phyloP scores from a whole-genome alignment of 768 basidiomycete genomes.

The Sporobolomyces pararoseus region DNA sequence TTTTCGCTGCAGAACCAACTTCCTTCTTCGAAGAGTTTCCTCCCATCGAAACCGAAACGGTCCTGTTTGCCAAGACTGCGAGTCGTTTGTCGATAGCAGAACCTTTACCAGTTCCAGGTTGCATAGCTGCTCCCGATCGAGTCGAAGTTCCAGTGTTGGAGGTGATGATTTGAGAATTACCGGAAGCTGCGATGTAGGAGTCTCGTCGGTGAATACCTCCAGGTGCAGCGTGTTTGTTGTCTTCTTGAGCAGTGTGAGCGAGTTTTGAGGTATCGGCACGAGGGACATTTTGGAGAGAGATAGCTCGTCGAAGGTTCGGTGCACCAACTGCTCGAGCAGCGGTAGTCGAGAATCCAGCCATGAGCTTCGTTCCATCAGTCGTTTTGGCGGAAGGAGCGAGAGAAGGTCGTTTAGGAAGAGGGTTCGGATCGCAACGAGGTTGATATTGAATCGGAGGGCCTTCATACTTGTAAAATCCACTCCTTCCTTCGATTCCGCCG shows the following conservation, averaged over 20 bases:
- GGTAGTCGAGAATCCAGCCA: constrained; percentile 19
- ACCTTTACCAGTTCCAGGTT: constrained; percentile 25
- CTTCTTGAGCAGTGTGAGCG: background rate
- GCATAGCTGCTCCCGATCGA: constrained; percentile 27
- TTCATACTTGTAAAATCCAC: constrained; percentile 42
- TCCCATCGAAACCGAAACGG: constrained; percentile 36
- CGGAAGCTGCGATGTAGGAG: constrained; percentile 82
- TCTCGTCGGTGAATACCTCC: constrained; percentile 21
- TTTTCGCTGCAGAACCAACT: constrained; percentile 52
- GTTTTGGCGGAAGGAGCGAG: constrained; percentile 4
- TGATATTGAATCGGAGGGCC: constrained; percentile 21
- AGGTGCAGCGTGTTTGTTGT: constrained; percentile 35
- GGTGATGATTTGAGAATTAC: constrained; percentile 88
- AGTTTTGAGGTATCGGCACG: background rate
- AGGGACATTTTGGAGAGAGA: constrained; percentile 47
- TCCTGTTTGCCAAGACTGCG: constrained; percentile 42
- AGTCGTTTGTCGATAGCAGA: constrained; percentile 42
- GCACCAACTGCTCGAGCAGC: constrained; percentile 30
- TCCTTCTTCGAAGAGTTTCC: constrained; percentile 44
- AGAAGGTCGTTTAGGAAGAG: background rate
- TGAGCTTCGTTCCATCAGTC: background rate
- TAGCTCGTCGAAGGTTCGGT: constrained; percentile 47
- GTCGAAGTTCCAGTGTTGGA: constrained; percentile 62
- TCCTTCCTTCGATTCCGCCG: constrained; percentile 47
- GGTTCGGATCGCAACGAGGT: background rate